phyloP scores from a whole-genome alignment of 148 eudicot genomes.

The Camellia lanceoleosa region DNA sequence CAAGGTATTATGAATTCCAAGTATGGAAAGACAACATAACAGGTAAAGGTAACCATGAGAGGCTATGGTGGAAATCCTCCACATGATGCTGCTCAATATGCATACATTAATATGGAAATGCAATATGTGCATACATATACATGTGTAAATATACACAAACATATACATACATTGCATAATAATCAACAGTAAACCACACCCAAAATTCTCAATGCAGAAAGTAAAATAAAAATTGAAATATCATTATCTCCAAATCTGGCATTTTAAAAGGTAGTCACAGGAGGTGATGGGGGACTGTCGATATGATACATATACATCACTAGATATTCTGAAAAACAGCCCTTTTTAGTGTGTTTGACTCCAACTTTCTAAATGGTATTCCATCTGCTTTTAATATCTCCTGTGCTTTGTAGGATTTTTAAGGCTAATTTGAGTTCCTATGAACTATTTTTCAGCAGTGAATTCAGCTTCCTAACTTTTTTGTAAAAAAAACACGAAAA shows the following conservation, averaged over 20 bases:
- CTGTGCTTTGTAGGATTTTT: not conserved
- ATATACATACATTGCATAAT: not conserved
- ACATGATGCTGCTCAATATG: not conserved
- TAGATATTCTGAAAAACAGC: not conserved
- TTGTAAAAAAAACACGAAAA: not conserved
- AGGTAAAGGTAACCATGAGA: not conserved
- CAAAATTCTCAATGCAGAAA: not conserved
- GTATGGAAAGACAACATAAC: not conserved
- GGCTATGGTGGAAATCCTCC: not conserved
- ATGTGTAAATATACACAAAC: too few species aligned
- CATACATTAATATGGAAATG: too few species aligned
- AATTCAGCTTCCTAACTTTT: not conserved
- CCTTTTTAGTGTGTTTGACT: not conserved
- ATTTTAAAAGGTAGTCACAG: not conserved
- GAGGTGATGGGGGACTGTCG: not conserved
- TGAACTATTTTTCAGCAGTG: not conserved
- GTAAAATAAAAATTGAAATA: not conserved
- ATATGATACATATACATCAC: not conserved
- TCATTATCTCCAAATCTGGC: not conserved
- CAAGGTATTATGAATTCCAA: not conserved
- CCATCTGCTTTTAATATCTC: not conserved
- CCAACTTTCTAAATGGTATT: not conserved
- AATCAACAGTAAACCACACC: not conserved
- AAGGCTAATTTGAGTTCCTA: not conserved
- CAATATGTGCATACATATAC: too few species aligned